phyloP scores from a whole-genome alignment of 2,329 filamentous ascomycete species.

The Botrytis hyacinthi region DNA sequence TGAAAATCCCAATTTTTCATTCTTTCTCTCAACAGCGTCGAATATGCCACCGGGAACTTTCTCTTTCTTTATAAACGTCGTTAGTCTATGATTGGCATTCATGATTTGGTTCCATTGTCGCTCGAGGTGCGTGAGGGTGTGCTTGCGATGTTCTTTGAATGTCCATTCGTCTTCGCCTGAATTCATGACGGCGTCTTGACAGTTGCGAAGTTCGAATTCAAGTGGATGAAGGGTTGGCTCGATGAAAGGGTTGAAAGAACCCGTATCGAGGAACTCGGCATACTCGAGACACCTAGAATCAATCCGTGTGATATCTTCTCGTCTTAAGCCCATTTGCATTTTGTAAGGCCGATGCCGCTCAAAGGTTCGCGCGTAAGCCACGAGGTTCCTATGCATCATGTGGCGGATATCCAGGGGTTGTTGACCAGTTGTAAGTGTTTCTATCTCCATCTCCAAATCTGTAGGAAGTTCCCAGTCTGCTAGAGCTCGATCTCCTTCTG shows the following conservation, averaged over 20 bases:
- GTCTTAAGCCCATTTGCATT: conserved; percentile 18
- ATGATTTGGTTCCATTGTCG: neutral
- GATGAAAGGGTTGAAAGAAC: neutral
- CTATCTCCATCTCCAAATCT: neutral
- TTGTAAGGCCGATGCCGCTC: conserved; percentile 16
- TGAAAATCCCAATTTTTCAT: neutral
- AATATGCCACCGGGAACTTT: conserved; percentile 2
- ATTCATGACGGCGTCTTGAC: neutral
- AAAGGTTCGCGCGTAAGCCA: conserved; percentile 21
- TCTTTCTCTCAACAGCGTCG: neutral
- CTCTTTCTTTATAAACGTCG: neutral
- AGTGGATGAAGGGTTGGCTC: conserved; percentile 16
- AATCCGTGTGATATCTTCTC: conserved; percentile 1
- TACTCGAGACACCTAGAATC: neutral
- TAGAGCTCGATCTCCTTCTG: neutral
- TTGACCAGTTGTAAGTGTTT: neutral
- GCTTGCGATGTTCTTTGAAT: conserved; percentile 5
- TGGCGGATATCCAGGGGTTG: neutral
- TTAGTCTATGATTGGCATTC: neutral
- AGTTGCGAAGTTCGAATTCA: conserved; percentile 3
- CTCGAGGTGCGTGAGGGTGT: neutral
- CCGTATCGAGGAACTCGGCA: neutral
- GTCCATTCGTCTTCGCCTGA: neutral
- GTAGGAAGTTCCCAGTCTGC: neutral
- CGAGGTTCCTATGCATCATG: conserved; percentile 13